Evolutionary conservation across 768 basidiomycete genomes (phyloP).

Genomic region (Lactarius tabidus): DNA sequence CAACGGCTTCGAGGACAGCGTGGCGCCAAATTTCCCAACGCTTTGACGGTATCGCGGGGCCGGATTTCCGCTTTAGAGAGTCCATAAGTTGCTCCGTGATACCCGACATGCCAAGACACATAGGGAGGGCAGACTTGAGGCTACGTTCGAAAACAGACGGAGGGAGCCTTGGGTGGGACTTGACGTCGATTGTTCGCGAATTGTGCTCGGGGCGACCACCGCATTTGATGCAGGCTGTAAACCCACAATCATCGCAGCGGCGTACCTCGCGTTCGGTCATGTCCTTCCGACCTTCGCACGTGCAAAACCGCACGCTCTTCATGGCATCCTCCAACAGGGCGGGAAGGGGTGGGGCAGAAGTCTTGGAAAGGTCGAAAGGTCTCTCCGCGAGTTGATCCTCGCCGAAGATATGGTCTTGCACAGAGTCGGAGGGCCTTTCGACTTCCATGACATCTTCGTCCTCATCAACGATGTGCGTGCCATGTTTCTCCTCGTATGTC

Average conservation of each 20-base stretch:
- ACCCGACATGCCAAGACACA: slow-evolving; percentile 64
- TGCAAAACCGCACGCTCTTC: slow-evolving; percentile 73
- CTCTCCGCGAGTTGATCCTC: slow-evolving; percentile 60
- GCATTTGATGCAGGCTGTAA: slow-evolving; percentile 79
- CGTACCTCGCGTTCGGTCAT: slow-evolving; percentile 65
- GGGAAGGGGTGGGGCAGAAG: slow-evolving; percentile 41
- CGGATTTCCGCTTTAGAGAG: slow-evolving; percentile 39
- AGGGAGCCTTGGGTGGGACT: slow-evolving; percentile 52
- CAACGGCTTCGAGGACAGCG: slow-evolving; percentile 57
- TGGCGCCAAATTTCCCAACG: slow-evolving; percentile 68
- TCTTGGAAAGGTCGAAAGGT: slow-evolving; percentile 66
- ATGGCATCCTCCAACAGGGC: slow-evolving; percentile 62
- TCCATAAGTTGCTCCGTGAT: slow-evolving; percentile 53
- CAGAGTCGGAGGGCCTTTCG: slow-evolving; percentile 34
- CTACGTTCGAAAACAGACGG: slow-evolving; percentile 73
- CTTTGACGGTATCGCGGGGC: slow-evolving; percentile 43
- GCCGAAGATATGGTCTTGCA: slow-evolving; percentile 61
- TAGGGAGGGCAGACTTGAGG: slow-evolving; percentile 79
- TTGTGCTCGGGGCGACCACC: slow-evolving; percentile 91
- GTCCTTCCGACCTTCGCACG: slow-evolving; percentile 85
- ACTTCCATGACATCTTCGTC: slow-evolving; percentile 47
- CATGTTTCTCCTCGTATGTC: slow-evolving; percentile 65
- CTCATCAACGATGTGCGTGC: slow-evolving; percentile 31
- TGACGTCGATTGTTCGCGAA: slow-evolving; percentile 51
- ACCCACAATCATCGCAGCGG: slow-evolving; percentile 71